A percentile compares a stretch with the other conserved stretches of the same genome.
Conservation (phyloP, 306 rosid species). For the Acacia confusa region DNA sequence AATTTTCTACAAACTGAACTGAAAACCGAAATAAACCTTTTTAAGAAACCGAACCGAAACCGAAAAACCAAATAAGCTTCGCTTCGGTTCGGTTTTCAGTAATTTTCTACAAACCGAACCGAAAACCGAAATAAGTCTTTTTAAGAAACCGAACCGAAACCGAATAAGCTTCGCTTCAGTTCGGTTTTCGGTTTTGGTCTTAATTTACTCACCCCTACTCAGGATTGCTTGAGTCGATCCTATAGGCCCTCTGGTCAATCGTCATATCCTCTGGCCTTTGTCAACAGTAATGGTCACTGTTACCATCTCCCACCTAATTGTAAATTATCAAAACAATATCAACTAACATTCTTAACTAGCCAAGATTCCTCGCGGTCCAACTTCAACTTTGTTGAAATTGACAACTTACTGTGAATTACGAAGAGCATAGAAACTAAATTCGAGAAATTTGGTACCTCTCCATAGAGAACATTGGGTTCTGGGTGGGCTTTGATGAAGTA, state of each 20-base stretch:
- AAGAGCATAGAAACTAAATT: not conserved
- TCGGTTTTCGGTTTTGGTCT: too few species aligned
- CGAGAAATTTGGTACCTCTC: slow-evolving; percentile 58
- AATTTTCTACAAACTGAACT: too few species aligned
- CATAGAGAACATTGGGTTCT: slow-evolving; percentile 80
- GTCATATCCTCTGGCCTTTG: slow-evolving; percentile 99
- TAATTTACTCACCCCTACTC: too few species aligned
- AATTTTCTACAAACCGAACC: too few species aligned
- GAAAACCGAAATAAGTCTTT: too few species aligned
- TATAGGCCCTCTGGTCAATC: slow-evolving; percentile 89
- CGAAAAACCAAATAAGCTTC: too few species aligned
- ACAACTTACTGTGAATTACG: not conserved
- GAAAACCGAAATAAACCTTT: too few species aligned
- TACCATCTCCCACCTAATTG: slow-evolving; percentile 92
- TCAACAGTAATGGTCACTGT: slow-evolving; percentile 97
- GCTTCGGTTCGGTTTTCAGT: too few species aligned
- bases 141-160: too few species aligned
- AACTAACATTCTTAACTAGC: slow-evolving; percentile 8
- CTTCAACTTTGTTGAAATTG: not conserved
- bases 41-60: too few species aligned
- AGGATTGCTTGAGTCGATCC: slow-evolving; percentile 84
- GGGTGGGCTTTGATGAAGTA: slow-evolving; percentile 95
- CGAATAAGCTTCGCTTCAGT: too few species aligned
- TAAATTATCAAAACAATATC: slow-evolving; percentile 22
- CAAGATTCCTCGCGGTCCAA: not conserved